These are phyloP conservation scores for Solanum arcanum DNA, from an alignment of 257 asterid genomes.

Conservation along the genomic window DNA sequence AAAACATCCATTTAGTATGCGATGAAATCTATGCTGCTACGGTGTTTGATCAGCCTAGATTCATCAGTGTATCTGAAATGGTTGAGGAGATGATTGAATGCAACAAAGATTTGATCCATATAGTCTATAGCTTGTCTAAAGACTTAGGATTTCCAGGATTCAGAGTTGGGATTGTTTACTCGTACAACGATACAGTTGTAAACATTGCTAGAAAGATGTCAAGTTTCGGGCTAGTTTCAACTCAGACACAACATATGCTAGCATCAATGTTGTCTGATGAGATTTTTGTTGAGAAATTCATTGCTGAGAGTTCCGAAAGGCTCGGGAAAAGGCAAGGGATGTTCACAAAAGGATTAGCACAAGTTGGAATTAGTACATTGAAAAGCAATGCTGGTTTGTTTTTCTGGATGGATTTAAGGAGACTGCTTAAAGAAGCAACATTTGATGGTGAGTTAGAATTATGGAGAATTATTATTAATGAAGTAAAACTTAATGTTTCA, in stretches of 20 bases:
- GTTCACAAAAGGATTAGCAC: constrained; percentile 34
- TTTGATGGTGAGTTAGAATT: constrained; percentile 54
- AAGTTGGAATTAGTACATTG: constrained; percentile 43
- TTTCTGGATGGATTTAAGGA: constrained; percentile 67
- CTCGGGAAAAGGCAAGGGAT: constrained; percentile 27
- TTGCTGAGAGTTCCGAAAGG: constrained; percentile 36
- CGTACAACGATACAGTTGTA: constrained; percentile 50
- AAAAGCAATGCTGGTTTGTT: constrained; percentile 51
- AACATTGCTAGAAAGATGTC: constrained; percentile 73
- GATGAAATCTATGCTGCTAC: constrained; percentile 92
- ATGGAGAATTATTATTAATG: constrained; percentile 49
- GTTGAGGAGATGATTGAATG: constrained; percentile 16
- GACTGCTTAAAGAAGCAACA: constrained; percentile 31
- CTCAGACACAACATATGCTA: constrained; percentile 63
- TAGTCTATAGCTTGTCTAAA: constrained; percentile 72
- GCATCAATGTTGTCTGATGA: constrained; percentile 66
- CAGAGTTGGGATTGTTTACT: constrained; percentile 63
- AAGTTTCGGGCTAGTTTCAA: constrained; percentile 71
- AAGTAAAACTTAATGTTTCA: constrained; percentile 68
- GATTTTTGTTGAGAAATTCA: constrained; percentile 29
- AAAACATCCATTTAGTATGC: constrained; percentile 54
- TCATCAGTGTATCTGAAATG: constrained; percentile 66
- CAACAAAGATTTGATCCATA: constrained; percentile 53
- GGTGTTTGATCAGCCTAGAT: constrained; percentile 48
- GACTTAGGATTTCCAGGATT: constrained; percentile 88